Evolutionary conservation across 306 rosid genomes (phyloP).

Genomic region (Lagenaria siceraria): DNA sequence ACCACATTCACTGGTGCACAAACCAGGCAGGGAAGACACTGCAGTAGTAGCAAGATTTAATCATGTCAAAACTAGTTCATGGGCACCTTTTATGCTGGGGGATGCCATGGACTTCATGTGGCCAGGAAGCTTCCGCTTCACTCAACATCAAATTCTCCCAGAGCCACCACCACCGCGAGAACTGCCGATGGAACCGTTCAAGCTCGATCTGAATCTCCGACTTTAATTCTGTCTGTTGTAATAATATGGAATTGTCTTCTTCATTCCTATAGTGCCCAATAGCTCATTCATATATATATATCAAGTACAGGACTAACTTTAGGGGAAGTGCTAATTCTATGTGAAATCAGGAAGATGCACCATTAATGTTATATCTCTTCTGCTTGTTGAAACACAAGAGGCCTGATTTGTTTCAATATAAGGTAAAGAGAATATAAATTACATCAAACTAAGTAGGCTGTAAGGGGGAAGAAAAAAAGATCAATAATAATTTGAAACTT

Average conservation of each 20-base stretch:
- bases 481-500: neutral
- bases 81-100: slow-evolving; percentile 37
- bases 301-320: slow-evolving; percentile 1
- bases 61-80: slow-evolving; percentile 25
- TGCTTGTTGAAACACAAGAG: neutral
- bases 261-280: neutral
- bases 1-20: slow-evolving; percentile 71
- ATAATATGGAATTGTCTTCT: neutral
- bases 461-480: neutral
- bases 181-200: slow-evolving; percentile 31
- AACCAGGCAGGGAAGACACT: slow-evolving; percentile 44
- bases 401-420: neutral
- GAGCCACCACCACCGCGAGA: slow-evolving; percentile 30
- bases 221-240: slow-evolving; percentile 28
- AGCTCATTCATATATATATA: neutral
- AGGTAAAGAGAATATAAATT: neutral
- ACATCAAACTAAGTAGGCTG: neutral
- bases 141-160: slow-evolving; percentile 27
- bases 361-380: neutral
- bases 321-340: neutral
- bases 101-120: slow-evolving; percentile 44
- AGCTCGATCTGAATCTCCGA: slow-evolving; percentile 71
- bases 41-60: slow-evolving; percentile 37
- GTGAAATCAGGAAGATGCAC: neutral
- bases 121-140: slow-evolving; percentile 88